A percentile compares a stretch with the other conserved stretches of the same genome.
Evolutionary conservation across 2,329 filamentous ascomycete species (phyloP).

Genomic region (Exophiala oligosperma): DNA sequence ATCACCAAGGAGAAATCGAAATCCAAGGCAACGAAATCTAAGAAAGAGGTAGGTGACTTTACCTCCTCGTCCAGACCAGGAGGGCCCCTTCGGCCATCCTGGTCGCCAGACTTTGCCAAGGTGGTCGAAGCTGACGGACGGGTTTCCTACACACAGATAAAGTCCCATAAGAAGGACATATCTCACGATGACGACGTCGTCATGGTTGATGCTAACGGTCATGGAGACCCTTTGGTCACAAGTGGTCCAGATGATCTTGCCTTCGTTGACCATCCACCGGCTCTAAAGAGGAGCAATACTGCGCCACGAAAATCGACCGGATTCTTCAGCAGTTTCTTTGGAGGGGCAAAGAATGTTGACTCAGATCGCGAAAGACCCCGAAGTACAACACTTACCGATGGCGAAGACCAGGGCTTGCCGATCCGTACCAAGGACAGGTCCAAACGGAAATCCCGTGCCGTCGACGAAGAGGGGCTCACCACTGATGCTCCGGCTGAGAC

Average conservation of each 20-base stretch:
- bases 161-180: conserved; percentile 29
- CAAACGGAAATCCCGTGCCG: conserved; percentile 45
- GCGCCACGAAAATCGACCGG: conserved; percentile 59
- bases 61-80: conserved; percentile 16
- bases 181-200: conserved; percentile 52
- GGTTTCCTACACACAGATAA: conserved; percentile 31
- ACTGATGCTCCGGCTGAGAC: conserved; percentile 50
- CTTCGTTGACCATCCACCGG: conserved; percentile 53
- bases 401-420: conserved; percentile 25
- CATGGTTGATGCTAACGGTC: conserved; percentile 53
- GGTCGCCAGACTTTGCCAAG: conserved; percentile 25
- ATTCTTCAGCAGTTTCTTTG: conserved; percentile 65
- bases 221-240: conserved; percentile 45
- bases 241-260: conserved; percentile 53
- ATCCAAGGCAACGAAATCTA: conserved; percentile 37
- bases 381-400: conserved; percentile 26
- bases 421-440: conserved; percentile 37
- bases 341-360: conserved; percentile 50
- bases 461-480: conserved; percentile 49
- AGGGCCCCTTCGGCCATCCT: conserved; percentile 17
- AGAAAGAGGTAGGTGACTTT: conserved; percentile 37
- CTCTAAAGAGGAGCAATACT: conserved; percentile 62
- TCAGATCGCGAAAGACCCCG: conserved; percentile 28
- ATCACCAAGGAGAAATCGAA: conserved; percentile 36
- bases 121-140: conserved; percentile 26